phyloP scores from a whole-genome alignment of 495 filamentous ascomycete species.

The Melanomma pulvis-pyrius region DNA sequence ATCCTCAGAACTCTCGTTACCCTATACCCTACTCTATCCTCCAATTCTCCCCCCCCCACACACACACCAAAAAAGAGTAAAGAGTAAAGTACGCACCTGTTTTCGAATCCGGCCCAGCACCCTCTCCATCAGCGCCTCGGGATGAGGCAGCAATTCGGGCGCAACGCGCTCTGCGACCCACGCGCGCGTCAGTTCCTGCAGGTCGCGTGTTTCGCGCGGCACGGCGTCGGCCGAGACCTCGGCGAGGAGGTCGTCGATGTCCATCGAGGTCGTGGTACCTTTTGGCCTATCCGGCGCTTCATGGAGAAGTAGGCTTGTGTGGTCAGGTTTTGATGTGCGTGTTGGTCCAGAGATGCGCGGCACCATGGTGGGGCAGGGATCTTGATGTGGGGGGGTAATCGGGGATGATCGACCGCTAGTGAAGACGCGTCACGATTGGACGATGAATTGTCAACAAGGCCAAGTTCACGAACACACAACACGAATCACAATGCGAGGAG shows the following conservation, averaged over 20 bases:
- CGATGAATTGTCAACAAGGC: not conserved
- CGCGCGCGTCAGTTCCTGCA: constrained; percentile 84
- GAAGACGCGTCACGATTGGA: constrained; percentile 19
- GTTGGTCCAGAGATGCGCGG: not conserved
- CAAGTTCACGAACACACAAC: not conserved
- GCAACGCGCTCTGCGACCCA: constrained; percentile 91
- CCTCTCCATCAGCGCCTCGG: constrained; percentile 68
- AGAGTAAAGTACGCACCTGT: constrained; percentile 54
- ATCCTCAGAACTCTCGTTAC: not conserved
- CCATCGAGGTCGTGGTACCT: constrained; percentile 24
- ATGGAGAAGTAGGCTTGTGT: constrained; percentile 6
- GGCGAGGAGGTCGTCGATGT: constrained; percentile 41
- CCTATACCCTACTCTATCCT: constrained; percentile 3
- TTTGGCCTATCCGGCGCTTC: constrained; percentile 19
- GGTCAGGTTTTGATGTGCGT: constrained; percentile 8
- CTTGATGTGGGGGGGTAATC: not conserved
- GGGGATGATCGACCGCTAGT: constrained; percentile 20
- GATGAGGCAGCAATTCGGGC: constrained; percentile 78
- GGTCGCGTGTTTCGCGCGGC: constrained; percentile 54
- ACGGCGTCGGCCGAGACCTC: constrained; percentile 26
- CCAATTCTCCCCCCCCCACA: not conserved
- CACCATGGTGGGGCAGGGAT: constrained; percentile 22
- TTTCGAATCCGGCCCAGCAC: constrained; percentile 71
- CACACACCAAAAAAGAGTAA: not conserved
- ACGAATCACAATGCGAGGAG: not conserved